Evolutionary conservation across 306 rosid species (phyloP).

Genomic region (Prunus mira): DNA sequence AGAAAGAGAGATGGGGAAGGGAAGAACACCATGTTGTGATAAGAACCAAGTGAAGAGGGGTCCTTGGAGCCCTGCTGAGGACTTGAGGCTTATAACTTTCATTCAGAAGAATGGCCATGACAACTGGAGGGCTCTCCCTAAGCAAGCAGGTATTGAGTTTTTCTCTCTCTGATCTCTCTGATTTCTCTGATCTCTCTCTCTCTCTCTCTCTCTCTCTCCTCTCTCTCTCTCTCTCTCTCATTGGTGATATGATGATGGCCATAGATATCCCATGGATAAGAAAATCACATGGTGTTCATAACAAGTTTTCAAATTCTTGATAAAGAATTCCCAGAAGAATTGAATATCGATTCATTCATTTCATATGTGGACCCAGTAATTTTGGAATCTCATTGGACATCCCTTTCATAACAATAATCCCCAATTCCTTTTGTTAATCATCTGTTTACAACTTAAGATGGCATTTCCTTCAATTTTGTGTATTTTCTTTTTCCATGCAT

Average conservation of each 20-base stretch:
- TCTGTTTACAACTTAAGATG: not conserved
- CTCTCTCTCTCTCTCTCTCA: not conserved
- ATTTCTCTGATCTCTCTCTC: too few species aligned
- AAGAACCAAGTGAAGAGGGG: constrained; percentile 88
- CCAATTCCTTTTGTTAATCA: not conserved
- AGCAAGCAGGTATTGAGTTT: constrained; percentile 63
- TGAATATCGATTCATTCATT: not conserved
- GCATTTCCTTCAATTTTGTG: not conserved
- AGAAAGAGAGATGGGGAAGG: constrained; percentile 63
- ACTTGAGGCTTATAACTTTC: constrained; percentile 74
- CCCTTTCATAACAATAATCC: not conserved
- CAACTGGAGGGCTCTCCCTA: constrained; percentile 97
- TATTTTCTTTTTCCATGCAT: not conserved
- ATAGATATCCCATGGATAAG: not conserved
- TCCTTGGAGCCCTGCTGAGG: constrained; percentile 94
- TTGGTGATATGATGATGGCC: not conserved
- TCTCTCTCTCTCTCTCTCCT: not conserved
- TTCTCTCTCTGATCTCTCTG: not conserved
- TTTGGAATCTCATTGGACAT: not conserved
- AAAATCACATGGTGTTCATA: not conserved
- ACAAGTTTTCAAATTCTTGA: not conserved
- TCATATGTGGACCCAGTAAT: not conserved
- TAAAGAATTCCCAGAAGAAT: not conserved
- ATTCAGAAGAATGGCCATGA: constrained; percentile 87
- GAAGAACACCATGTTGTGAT: constrained; percentile 96